These are phyloP conservation scores for Coelastrella sp. DNA, from an alignment of 139 green algal genomes.

Conservation along the genomic window DNA sequence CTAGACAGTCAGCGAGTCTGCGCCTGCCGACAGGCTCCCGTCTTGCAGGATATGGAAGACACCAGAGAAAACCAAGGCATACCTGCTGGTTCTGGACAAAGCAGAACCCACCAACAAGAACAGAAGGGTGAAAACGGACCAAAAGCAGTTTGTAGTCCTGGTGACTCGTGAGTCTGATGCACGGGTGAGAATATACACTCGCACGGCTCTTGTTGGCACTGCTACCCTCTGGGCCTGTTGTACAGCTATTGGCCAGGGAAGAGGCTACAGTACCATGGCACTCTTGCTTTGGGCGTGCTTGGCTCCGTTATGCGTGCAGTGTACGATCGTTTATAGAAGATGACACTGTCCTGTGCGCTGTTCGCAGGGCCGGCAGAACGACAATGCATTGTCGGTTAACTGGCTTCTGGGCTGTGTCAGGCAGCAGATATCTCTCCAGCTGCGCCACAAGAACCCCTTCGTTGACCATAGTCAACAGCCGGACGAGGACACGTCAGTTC, in stretches of 20 bases:
- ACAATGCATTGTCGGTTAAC: neutral
- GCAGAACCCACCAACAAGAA: neutral
- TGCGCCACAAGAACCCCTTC: conserved; percentile 46
- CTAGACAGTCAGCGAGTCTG: neutral
- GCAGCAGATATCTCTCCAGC: neutral
- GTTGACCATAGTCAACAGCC: neutral
- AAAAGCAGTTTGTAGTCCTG: conserved; percentile 43
- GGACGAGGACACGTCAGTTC: neutral
- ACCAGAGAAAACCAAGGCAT: neutral
- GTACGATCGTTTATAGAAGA: neutral
- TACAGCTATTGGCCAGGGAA: too few species aligned
- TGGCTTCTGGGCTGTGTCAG: conserved; percentile 6
- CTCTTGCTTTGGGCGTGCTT: too few species aligned
- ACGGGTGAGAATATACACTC: neutral
- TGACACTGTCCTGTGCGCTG: neutral
- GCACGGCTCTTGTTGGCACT: neutral
- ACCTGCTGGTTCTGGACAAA: conserved; percentile 25
- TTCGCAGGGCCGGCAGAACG: neutral
- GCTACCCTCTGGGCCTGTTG: neutral
- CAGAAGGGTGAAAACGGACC: neutral
- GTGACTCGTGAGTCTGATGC: conserved; percentile 4
- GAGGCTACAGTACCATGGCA: too few species aligned
- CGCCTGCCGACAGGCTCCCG: neutral
- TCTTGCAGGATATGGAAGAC: conserved; percentile 26
- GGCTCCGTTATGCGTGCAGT: neutral